Conservation (phyloP, 768 basidiomycete genomes). For the Russula sp. region DNA sequence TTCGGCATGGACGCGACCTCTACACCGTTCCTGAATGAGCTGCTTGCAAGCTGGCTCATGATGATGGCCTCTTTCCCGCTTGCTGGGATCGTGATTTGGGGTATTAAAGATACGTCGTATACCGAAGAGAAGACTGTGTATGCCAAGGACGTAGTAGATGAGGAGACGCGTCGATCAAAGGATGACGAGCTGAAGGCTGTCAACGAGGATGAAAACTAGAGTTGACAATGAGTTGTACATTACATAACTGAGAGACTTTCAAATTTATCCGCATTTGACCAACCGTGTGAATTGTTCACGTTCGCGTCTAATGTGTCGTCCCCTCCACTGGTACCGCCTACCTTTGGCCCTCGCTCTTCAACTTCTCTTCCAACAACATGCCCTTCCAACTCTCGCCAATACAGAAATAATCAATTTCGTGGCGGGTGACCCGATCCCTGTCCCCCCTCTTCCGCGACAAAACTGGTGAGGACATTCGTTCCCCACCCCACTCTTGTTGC, state of each 20-base stretch:
- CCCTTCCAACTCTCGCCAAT: constrained; percentile 42
- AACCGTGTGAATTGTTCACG: too few relatives aligned
- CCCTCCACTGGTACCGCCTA: neutral
- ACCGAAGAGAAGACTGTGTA: constrained; percentile 38
- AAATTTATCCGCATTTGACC: too few relatives aligned
- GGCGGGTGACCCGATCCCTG: constrained; percentile 34
- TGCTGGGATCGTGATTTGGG: constrained; percentile 37
- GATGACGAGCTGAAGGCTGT: neutral
- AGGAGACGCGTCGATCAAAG: constrained; percentile 20
- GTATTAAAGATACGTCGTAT: constrained; percentile 42
- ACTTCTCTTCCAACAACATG: neutral
- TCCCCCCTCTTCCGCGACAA: constrained; percentile 26
- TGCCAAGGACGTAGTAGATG: constrained; percentile 31
- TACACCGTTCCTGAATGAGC: constrained; percentile 46
- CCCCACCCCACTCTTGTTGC: neutral
- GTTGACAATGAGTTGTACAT: too few relatives aligned
- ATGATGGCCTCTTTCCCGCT: constrained; percentile 40
- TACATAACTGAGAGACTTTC: too few relatives aligned
- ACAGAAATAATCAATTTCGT: constrained; percentile 66
- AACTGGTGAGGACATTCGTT: constrained; percentile 31
- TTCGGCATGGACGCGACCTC: constrained; percentile 47
- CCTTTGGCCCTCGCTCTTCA: neutral
- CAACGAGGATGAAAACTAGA: neutral
- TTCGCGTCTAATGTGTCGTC: constrained; percentile 6
- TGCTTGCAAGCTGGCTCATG: constrained; percentile 39